Conservation (phyloP, 768 basidiomycete genomes). For the Collybiopsis luxurians region DNA sequence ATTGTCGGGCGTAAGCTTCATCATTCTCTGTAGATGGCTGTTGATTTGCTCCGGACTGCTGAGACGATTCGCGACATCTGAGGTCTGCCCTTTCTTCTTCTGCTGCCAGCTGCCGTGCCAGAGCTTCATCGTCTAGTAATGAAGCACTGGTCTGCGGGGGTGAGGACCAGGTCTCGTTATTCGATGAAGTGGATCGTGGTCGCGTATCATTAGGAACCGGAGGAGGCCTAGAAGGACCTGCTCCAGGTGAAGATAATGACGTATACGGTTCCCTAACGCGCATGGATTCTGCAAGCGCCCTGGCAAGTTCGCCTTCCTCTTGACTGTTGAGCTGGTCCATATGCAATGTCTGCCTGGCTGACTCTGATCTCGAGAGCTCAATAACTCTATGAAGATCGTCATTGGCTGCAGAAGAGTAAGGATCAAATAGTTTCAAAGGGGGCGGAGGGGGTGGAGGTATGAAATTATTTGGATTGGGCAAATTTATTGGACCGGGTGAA, state of each 20-base stretch:
- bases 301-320: constrained; percentile 68
- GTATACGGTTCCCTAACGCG: background rate
- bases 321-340: constrained; percentile 31
- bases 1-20: constrained; percentile 40
- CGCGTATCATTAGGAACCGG: constrained; percentile 5
- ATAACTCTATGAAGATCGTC: constrained; percentile 46
- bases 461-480: background rate
- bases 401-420: constrained; percentile 19
- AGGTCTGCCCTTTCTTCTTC: constrained; percentile 16
- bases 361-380: constrained; percentile 49
- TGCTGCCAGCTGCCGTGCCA: constrained; percentile 20
- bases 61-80: background rate
- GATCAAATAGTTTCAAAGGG: constrained; percentile 23
- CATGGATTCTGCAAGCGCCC: constrained; percentile 58
- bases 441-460: constrained; percentile 16
- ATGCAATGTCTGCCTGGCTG: constrained; percentile 13
- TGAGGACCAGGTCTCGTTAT: background rate
- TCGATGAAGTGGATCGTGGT: constrained; percentile 2
- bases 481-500: background rate
- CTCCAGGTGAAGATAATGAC: constrained; percentile 8
- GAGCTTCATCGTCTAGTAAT: constrained; percentile 23
- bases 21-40: constrained; percentile 26
- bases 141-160: constrained; percentile 17
- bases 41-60: background rate
- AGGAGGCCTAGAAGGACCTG: constrained; percentile 21